Base-by-base conservation (phyloP, 345 rosid species). In the Heritiera littoralis region DNA sequence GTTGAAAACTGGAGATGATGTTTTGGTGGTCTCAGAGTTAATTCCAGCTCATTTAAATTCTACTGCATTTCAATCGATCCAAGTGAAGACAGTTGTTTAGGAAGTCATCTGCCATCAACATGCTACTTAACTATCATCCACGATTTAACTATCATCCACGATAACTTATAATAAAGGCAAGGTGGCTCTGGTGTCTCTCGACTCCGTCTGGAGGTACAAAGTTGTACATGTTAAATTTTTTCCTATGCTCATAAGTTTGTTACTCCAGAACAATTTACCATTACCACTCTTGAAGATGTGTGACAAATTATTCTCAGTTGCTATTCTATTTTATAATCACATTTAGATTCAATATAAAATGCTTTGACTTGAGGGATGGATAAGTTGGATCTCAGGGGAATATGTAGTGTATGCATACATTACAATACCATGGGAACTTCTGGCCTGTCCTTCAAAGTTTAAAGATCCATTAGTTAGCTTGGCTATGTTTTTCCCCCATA, bases 11-110 rank as follows among this genome's bases (percentile, higher is more conserved):
- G 90, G 89, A 41, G 89, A 88, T 68, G 18, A 82, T 49, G 84
- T 90, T 8, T 54, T 92, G 86, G 85, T 90, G 67, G 89, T 92
- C 71, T 92, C 90, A 6, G 96, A 90, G 80, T 79, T 90, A 68
- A 75, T 81, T 40, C 87, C 92, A 30, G 52, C 86, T 20, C 51
- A 56, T 45, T 81, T 81, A 64, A 79, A 79, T 23, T 83, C 85
- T 13, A 78, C 86, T 2, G 85, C 84, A 2, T 86, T 77, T 84
- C 92, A 88, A 66, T 86, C 92, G 15, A 71, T 91, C 81, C 92
- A 87, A 81, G 90, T 91, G 70, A 89, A 89, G 88, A 86, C 75
- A 66, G 84, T 91, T 52, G 77, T 49, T 17, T 89, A 85, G 79
- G 20, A 43, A 49, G 10, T 69, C 38, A 20, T 20, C 46, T 69